Evolutionary conservation across 108 stramenopile genomes (phyloP).

Genomic region (Cyclotella atomus): DNA sequence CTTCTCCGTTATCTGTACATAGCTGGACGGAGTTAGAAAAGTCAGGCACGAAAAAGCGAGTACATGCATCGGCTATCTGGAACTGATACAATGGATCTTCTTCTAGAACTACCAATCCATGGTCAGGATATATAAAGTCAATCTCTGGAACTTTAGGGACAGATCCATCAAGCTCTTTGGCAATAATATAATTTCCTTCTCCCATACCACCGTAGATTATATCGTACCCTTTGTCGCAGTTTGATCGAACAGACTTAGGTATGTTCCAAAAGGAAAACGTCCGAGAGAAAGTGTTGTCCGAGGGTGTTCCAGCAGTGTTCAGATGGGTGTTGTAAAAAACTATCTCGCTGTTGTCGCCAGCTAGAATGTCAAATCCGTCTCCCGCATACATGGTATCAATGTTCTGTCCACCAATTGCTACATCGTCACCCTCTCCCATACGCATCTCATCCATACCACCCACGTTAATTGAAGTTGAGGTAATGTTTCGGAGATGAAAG

Average conservation of each 20-base stretch:
- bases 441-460: slow-evolving; percentile 12
- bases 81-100: background rate
- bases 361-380: slow-evolving; percentile 24
- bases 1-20: background rate
- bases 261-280: background rate
- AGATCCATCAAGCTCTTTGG: slow-evolving; percentile 5
- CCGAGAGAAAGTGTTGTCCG: background rate
- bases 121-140: background rate
- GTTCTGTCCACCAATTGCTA: slow-evolving; percentile 25
- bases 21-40: background rate
- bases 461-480: slow-evolving; percentile 7
- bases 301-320: background rate
- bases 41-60: background rate
- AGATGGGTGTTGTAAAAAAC: background rate
- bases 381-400: slow-evolving; percentile 19
- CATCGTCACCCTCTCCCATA: slow-evolving; percentile 11
- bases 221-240: slow-evolving; percentile 9
- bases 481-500: slow-evolving; percentile 1
- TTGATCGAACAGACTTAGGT: slow-evolving; percentile 4
- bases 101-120: background rate
- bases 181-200: slow-evolving; percentile 7
- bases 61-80: background rate
- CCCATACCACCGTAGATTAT: slow-evolving; percentile 1
- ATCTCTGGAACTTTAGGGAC: background rate
- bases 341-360: slow-evolving; percentile 12